Conservation (phyloP, 148 eudicot species). For the Pouteria glomerata region DNA sequence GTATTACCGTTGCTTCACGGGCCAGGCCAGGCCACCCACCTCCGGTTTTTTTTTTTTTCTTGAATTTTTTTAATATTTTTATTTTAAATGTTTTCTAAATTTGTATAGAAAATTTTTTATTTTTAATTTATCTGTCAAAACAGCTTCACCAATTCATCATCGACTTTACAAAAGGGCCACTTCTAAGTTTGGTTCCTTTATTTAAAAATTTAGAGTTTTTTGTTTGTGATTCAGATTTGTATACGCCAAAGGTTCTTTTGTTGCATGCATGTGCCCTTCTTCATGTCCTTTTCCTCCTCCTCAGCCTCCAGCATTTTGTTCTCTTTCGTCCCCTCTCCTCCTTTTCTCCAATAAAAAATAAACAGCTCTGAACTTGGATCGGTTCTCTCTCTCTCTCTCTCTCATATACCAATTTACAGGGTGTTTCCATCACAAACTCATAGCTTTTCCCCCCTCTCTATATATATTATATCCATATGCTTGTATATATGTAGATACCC, state of each 20-base stretch:
- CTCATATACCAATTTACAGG: conserved; percentile 5
- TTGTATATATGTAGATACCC: neutral
- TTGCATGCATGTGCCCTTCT: conserved; percentile 28
- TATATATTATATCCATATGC: neutral
- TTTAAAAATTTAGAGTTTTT: neutral
- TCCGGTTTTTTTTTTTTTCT: neutral
- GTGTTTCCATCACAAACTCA: neutral
- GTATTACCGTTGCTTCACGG: conserved; percentile 8
- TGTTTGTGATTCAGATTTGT: conserved; percentile 3
- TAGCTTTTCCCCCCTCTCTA: neutral
- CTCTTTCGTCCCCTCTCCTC: neutral
- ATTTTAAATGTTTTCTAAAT: neutral
- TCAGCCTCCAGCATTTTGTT: neutral
- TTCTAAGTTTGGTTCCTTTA: neutral
- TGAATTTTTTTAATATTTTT: neutral
- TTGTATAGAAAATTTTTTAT: neutral
- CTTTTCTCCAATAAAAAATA: neutral
- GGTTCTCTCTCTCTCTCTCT: neutral
- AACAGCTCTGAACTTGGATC: conserved; percentile 4
- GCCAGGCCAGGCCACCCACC: neutral
- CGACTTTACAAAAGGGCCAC: neutral
- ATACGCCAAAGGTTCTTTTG: conserved; percentile 5
- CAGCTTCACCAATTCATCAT: conserved; percentile 1
- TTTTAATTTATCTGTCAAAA: neutral
- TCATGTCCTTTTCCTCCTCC: neutral